Conservation (phyloP, 1,284 basidiomycete genomes). For the Moesziomyces parantarcticus region DNA sequence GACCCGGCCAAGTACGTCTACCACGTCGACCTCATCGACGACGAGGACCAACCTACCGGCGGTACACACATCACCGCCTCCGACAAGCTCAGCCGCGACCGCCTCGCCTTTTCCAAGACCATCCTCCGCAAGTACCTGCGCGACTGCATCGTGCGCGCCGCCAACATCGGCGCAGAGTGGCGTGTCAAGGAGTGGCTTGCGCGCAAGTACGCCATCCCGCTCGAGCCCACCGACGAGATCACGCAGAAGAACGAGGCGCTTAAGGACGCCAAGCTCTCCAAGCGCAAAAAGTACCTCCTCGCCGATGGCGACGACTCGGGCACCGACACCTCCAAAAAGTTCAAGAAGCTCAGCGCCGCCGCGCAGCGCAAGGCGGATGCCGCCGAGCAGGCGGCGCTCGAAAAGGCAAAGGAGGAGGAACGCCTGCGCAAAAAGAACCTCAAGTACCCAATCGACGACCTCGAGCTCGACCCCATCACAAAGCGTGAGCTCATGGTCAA, state of each 20-base stretch:
- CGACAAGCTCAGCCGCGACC: slow-evolving; percentile 82
- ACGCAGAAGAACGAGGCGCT: slow-evolving; percentile 80
- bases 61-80: slow-evolving; percentile 84
- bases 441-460: slow-evolving; percentile 75
- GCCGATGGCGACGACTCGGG: slow-evolving; percentile 84
- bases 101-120: slow-evolving; percentile 92
- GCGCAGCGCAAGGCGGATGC: slow-evolving; percentile 45
- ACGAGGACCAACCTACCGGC: slow-evolving; percentile 70
- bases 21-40: slow-evolving; percentile 79
- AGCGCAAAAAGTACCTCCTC: slow-evolving; percentile 71
- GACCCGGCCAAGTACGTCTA: slow-evolving; percentile 87
- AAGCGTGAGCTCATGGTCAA: slow-evolving; percentile 60
- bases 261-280: slow-evolving; percentile 78
- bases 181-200: slow-evolving; percentile 87
- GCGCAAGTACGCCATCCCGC: slow-evolving; percentile 81
- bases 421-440: slow-evolving; percentile 80
- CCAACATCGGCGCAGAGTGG: slow-evolving; percentile 93
- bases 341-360: slow-evolving; percentile 35
- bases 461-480: slow-evolving; percentile 67
- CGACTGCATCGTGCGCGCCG: slow-evolving; percentile 89
- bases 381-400: slow-evolving; percentile 38
- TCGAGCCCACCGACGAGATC: slow-evolving; percentile 85
- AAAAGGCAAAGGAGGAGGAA: slow-evolving; percentile 70
- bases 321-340: slow-evolving; percentile 65
- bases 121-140: slow-evolving; percentile 94